phyloP scores from a whole-genome alignment of 768 basidiomycete species.

The Melanogaster broomeanus region DNA sequence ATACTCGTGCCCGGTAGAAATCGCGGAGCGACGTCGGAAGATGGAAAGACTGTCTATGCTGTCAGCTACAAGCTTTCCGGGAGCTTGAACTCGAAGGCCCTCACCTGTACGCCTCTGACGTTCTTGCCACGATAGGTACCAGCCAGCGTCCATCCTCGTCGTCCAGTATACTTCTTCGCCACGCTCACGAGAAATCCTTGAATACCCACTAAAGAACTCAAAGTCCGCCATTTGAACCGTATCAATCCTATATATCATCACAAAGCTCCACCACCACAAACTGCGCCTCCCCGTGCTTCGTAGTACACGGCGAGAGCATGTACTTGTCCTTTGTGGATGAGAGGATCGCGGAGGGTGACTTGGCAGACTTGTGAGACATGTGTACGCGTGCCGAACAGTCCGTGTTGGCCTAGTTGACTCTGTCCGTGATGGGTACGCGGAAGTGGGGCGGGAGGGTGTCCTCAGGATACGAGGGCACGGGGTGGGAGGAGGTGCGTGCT shows the following conservation, averaged over 20 bases:
- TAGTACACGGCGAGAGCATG: constrained; percentile 91
- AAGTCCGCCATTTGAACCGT: constrained; percentile 96
- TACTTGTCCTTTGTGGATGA: constrained; percentile 90
- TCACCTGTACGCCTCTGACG: constrained; percentile 85
- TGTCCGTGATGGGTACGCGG: constrained; percentile 74
- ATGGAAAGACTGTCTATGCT: constrained; percentile 64
- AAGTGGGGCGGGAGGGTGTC: constrained; percentile 56
- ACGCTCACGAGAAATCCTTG: constrained; percentile 89
- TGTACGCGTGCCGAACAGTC: constrained; percentile 96
- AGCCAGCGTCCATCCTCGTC: constrained; percentile 66
- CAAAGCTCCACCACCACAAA: constrained; percentile 96
- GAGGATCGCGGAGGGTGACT: constrained; percentile 81
- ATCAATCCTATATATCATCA: constrained; percentile 95
- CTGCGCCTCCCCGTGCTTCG: constrained; percentile 45
- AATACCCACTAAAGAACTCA: constrained; percentile 97
- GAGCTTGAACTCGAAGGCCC: constrained; percentile 25
- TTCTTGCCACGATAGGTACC: constrained; percentile 89
- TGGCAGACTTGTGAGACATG: constrained; percentile 75
- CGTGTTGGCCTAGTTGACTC: constrained; percentile 91
- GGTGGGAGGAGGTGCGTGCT: constrained; percentile 15
- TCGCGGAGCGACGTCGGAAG: constrained; percentile 68
- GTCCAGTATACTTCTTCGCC: constrained; percentile 73
- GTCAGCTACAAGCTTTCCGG: neutral
- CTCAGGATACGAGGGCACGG: constrained; percentile 8
- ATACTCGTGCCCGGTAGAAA: constrained; percentile 94